These are phyloP conservation scores for Xylogone sp. DNA, from an alignment of 2,329 filamentous ascomycete species.

Conservation along the genomic window DNA sequence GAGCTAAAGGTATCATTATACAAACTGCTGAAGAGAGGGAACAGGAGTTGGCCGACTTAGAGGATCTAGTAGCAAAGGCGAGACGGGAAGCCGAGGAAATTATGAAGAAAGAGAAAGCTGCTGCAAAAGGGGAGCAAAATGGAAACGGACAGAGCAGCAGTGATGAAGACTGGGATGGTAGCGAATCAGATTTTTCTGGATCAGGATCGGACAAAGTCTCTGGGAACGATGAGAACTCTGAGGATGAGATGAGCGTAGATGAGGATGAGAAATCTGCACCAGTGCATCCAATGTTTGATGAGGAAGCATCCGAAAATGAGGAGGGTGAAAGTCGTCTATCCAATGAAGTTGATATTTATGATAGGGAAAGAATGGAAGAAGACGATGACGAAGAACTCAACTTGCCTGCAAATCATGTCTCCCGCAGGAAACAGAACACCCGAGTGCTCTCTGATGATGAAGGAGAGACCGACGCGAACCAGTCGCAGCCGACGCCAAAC, in stretches of 20 bases:
- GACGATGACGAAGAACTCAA: conserved; percentile 24
- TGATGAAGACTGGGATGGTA: conserved; percentile 49
- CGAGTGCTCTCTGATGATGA: conserved; percentile 37
- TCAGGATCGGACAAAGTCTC: conserved; percentile 35
- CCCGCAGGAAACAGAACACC: conserved; percentile 17
- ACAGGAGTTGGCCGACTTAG: conserved; percentile 75
- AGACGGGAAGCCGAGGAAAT: conserved; percentile 77
- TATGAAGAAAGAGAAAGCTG: conserved; percentile 70
- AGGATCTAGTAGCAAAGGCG: conserved; percentile 83
- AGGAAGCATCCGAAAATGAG: conserved; percentile 34
- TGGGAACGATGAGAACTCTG: conserved; percentile 36
- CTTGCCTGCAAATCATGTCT: conserved; percentile 8
- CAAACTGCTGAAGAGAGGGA: conserved; percentile 86
- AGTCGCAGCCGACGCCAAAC: conserved; percentile 15
- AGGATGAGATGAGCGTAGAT: conserved; percentile 27
- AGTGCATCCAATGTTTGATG: conserved; percentile 22
- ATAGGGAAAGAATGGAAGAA: conserved; percentile 26
- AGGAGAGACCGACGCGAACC: conserved; percentile 36
- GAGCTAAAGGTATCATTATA: conserved; percentile 74
- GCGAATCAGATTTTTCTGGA: conserved; percentile 33
- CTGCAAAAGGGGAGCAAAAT: conserved; percentile 60
- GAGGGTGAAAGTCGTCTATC: conserved; percentile 31
- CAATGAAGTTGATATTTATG: conserved; percentile 17
- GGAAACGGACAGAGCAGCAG: conserved; percentile 46
- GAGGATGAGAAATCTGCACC: conserved; percentile 31